Evolutionary conservation across 1,284 basidiomycete species (phyloP), one percentile per base, ranked within the genome.

Genomic region (Hortiboletus rubellus): DNA sequence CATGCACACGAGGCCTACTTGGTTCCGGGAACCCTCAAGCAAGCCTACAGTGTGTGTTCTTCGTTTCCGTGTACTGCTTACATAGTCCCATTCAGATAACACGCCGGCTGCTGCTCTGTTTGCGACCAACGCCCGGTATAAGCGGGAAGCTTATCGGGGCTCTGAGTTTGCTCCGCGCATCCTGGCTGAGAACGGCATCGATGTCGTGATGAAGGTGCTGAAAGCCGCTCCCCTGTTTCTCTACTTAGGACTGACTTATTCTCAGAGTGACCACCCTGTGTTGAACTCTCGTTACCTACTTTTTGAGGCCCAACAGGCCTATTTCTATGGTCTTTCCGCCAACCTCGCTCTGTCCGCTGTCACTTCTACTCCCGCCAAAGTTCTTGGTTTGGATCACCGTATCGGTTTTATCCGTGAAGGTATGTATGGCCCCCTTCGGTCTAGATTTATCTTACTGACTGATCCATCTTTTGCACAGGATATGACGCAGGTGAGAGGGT

Each of bases 221-320:
- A 34, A 44, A 48, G 27, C 44, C 50, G 27, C 11, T 34, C 33
- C 1, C 40, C 7, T 46, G 17, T 10, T 41, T 52, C 18, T 34
- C 33, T 24, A 17, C 42, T 34, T 15, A 31, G 36, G 31, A 52
- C 41, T 60, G 40, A 65, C 43, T 31, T 50, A 10, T 34, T 54
- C 15, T 46, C 59, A 89, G 88, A 88, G 84, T 59, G 88, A 90
- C 59, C 88, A 90, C 63, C 84, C 85, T 14, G 85, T 87, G 1
- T 60, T 94, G 18, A 87, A 96, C 68, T 91, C 89, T 34, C 82
- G 94, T 7, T 85, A 86, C 68, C 76, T 97, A 11, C 70, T 94
- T 3, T 87, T 86, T 66, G 94, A 97, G 72, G 94, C 94, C 0
- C 91, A 92, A 55, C 92, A 95, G 70, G 92, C 90, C 2, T 86